phyloP scores from a whole-genome alignment of 2,329 filamentous ascomycete genomes.

The Botrytis paeoniae region DNA sequence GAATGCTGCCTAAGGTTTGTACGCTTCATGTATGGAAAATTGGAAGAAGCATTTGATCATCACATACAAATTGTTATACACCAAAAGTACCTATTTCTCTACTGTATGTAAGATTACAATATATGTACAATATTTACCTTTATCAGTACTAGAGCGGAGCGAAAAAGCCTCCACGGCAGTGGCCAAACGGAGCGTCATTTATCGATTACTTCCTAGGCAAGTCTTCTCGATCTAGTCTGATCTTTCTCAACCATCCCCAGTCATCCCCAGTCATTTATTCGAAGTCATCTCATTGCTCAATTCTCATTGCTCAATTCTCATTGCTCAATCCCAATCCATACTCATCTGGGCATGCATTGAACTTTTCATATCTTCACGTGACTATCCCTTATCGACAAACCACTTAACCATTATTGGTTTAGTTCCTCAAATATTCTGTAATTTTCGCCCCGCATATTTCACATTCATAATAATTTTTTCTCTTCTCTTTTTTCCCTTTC shows the following conservation, averaged over 20 bases:
- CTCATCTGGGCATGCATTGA: neutral
- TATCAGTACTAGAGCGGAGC: neutral
- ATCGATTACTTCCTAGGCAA: neutral
- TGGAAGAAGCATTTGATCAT: neutral
- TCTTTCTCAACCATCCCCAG: neutral
- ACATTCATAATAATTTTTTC: conserved; percentile 9
- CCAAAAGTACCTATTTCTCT: too few species aligned
- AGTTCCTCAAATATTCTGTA: neutral
- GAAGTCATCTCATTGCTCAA: neutral
- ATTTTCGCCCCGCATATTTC: neutral
- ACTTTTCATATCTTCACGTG: conserved; percentile 1
- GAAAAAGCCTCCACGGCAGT: neutral
- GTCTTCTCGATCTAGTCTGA: neutral
- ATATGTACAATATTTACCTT: neutral
- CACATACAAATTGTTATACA: neutral
- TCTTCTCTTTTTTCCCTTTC: conserved; percentile 31
- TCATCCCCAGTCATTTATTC: neutral
- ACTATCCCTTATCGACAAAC: neutral
- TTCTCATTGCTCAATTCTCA: neutral
- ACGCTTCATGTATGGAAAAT: neutral
- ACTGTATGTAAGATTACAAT: too few species aligned
- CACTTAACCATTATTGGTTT: neutral
- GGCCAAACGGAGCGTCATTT: neutral
- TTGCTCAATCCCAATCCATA: neutral
- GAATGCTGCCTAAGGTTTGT: neutral